phyloP scores from a whole-genome alignment of 1,139 yeast genomes.

The Sugiyamaella neomexicana region DNA sequence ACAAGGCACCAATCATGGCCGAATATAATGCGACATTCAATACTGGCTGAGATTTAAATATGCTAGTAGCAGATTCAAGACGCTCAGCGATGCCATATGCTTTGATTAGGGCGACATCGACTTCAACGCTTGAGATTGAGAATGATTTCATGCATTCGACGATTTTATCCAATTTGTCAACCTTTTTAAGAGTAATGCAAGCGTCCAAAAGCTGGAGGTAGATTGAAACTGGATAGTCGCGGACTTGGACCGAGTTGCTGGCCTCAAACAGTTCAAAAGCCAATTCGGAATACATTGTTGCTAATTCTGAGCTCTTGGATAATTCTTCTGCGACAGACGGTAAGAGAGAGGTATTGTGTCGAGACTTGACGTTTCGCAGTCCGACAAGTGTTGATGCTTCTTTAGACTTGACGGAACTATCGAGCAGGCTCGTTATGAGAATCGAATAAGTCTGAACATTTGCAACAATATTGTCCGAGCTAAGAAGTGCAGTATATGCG shows the following conservation, averaged over 20 bases:
- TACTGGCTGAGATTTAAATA: slow-evolving; percentile 14
- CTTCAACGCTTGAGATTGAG: not conserved
- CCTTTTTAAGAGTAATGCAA: slow-evolving; percentile 22
- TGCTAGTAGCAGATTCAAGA: slow-evolving; percentile 22
- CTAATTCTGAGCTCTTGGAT: not conserved
- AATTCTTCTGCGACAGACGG: slow-evolving; percentile 18
- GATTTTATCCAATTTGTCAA: slow-evolving; percentile 19
- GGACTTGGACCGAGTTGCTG: slow-evolving; percentile 31
- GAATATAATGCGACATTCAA: slow-evolving; percentile 24
- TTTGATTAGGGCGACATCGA: slow-evolving; percentile 21
- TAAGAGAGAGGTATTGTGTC: slow-evolving; percentile 21
- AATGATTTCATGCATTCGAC: slow-evolving; percentile 6
- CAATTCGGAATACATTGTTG: slow-evolving; percentile 28
- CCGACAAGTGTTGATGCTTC: slow-evolving; percentile 6
- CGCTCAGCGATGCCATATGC: slow-evolving; percentile 28
- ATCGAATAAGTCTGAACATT: slow-evolving; percentile 36
- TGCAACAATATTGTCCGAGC: slow-evolving; percentile 30
- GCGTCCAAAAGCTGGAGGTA: slow-evolving; percentile 27
- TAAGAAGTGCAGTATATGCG: slow-evolving; percentile 37
- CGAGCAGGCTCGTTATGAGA: slow-evolving; percentile 33
- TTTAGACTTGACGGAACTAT: slow-evolving; percentile 28
- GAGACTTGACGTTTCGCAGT: slow-evolving; percentile 11
- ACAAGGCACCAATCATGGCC: slow-evolving; percentile 39
- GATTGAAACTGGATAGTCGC: slow-evolving; percentile 25
- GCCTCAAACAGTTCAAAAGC: slow-evolving; percentile 37